phyloP scores from a whole-genome alignment of 2,329 filamentous ascomycete genomes.

The Fusarium anguioides region DNA sequence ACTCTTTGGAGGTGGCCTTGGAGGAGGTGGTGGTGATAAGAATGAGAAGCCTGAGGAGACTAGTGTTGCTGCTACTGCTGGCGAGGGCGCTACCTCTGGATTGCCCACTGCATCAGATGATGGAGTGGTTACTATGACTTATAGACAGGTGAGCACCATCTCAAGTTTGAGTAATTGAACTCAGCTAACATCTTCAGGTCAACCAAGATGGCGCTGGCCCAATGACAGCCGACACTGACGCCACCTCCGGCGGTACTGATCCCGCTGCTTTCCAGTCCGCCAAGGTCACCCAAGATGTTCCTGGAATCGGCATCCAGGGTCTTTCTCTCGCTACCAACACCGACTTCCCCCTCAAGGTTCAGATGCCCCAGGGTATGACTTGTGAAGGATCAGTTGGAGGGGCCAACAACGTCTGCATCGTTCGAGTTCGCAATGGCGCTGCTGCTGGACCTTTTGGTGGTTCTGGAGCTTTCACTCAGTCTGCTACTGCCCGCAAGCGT shows the following conservation, averaged over 20 bases:
- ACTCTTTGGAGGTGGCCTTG: slow-evolving; percentile 42
- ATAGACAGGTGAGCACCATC: slow-evolving; percentile 56
- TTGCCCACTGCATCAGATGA: slow-evolving; percentile 71
- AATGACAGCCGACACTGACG: slow-evolving; percentile 68
- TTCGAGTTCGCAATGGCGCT: slow-evolving; percentile 71
- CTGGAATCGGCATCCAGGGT: slow-evolving; percentile 66
- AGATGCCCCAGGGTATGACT: slow-evolving; percentile 76
- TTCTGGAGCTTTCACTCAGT: slow-evolving; percentile 73
- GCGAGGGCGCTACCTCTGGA: slow-evolving; percentile 63
- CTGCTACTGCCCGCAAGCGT: slow-evolving; percentile 67
- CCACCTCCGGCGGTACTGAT: slow-evolving; percentile 72
- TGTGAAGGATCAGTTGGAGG: slow-evolving; percentile 70
- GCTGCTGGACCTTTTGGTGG: slow-evolving; percentile 75
- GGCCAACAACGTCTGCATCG: slow-evolving; percentile 71
- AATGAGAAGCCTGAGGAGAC: slow-evolving; percentile 47
- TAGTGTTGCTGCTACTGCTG: slow-evolving; percentile 64
- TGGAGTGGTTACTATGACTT: slow-evolving; percentile 71
- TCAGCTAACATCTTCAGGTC: slow-evolving; percentile 56
- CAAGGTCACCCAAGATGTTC: slow-evolving; percentile 69
- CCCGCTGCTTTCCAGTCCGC: slow-evolving; percentile 68
- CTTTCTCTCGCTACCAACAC: slow-evolving; percentile 69
- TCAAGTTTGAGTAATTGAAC: rapidly evolving
- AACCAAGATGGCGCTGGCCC: slow-evolving; percentile 78
- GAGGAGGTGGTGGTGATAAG: slow-evolving; percentile 50
- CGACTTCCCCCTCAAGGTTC: slow-evolving; percentile 72